Evolutionary conservation across 1,284 basidiomycete species (phyloP).

Genomic region (Rhodotorula sp.): DNA sequence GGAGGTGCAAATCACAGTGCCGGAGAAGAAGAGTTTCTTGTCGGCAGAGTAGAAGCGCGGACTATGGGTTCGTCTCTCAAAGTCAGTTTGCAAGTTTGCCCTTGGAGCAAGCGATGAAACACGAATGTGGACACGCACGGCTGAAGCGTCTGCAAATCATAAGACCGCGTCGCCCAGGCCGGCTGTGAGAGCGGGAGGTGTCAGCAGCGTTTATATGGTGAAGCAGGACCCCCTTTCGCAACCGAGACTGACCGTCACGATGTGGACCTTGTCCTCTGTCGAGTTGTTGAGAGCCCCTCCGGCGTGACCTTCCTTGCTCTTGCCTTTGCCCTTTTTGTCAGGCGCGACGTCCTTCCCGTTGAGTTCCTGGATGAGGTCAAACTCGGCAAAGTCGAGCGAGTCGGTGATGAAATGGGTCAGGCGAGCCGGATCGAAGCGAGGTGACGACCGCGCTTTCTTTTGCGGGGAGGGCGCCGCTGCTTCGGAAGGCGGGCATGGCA

Average conservation of each 20-base stretch:
- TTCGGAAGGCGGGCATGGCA: slow-evolving; percentile 3
- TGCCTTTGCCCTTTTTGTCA: slow-evolving; percentile 8
- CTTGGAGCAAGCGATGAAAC: background rate
- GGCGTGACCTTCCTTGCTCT: background rate
- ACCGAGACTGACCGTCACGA: slow-evolving; percentile 52
- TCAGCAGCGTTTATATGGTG: too few relatives aligned
- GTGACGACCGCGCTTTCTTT: background rate
- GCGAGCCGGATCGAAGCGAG: slow-evolving; percentile 26
- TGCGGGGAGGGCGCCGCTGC: background rate
- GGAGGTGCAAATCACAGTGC: slow-evolving; percentile 63
- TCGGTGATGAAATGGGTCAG: slow-evolving; percentile 55
- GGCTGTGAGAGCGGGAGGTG: slow-evolving; percentile 49
- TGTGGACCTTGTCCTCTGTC: slow-evolving; percentile 46
- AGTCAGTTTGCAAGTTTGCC: background rate
- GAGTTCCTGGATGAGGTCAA: slow-evolving; percentile 8
- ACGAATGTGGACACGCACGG: slow-evolving; percentile 52
- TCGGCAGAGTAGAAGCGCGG: slow-evolving; percentile 68
- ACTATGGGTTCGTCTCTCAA: slow-evolving; percentile 46
- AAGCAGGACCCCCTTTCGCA: too few relatives aligned
- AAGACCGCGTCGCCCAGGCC: slow-evolving; percentile 66
- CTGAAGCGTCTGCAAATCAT: slow-evolving; percentile 60
- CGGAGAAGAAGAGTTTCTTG: slow-evolving; percentile 74
- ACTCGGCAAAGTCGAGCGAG: slow-evolving; percentile 59
- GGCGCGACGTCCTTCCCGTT: background rate
- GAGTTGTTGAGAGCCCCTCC: slow-evolving; percentile 46